Evolutionary conservation across 371 early-diverging fungal genomes (phyloP).

Genomic region (Mucor sp.): DNA sequence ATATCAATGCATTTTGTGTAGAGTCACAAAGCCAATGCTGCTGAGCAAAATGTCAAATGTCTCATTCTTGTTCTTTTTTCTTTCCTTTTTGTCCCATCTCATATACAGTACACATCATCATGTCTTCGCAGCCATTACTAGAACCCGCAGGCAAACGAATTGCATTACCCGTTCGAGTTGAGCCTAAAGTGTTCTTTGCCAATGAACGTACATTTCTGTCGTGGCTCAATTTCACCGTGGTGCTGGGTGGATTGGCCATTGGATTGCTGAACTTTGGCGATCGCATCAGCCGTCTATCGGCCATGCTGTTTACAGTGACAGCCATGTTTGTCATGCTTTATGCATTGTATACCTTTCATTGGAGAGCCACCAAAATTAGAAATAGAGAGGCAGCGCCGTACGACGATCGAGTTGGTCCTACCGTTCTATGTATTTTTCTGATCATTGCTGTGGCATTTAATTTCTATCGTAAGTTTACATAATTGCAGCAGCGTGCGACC

Average conservation of each 20-base stretch:
- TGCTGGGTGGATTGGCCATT: slow-evolving; percentile 65
- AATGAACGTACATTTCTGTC: slow-evolving; percentile 94
- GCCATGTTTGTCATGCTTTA: slow-evolving; percentile 76
- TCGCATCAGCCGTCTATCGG: slow-evolving; percentile 54
- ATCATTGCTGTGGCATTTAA: slow-evolving; percentile 77
- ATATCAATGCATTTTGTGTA: not conserved
- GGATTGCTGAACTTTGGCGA: slow-evolving; percentile 75
- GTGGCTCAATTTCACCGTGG: slow-evolving; percentile 64
- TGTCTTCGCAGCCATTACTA: slow-evolving; percentile 21
- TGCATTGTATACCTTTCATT: slow-evolving; percentile 82
- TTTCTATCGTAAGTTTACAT: slow-evolving; percentile 71
- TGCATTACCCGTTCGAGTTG: slow-evolving; percentile 78
- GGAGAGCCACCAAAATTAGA: slow-evolving; percentile 75
- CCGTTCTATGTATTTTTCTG: slow-evolving; percentile 76
- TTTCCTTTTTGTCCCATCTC: not conserved
- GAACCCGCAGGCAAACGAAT: slow-evolving; percentile 50
- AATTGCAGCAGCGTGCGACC: not conserved
- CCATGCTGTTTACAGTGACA: slow-evolving; percentile 66
- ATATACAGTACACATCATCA: too few relatives aligned
- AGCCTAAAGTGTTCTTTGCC: slow-evolving; percentile 96
- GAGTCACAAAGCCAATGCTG: not conserved
- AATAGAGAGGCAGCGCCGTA: slow-evolving; percentile 59
- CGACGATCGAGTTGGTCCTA: slow-evolving; percentile 66
- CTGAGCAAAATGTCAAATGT: not conserved
- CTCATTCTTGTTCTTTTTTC: not conserved